These are phyloP conservation scores for Microcera coccophila DNA, from an alignment of 2,329 filamentous ascomycete species.

Conservation along the genomic window DNA sequence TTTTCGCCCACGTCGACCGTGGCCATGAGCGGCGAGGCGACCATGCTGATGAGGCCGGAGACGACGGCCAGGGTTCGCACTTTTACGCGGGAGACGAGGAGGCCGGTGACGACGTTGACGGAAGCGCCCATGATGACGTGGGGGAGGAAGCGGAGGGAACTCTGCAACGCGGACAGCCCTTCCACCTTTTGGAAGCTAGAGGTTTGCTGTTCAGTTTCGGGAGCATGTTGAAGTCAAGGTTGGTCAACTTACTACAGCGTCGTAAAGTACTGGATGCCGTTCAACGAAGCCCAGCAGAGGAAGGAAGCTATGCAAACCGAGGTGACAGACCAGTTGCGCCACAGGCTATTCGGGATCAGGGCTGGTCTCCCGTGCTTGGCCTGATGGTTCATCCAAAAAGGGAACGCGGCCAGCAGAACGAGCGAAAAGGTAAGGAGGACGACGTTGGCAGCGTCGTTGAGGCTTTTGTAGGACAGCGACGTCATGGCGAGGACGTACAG, in stretches of 20 bases:
- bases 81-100: conserved; percentile 37
- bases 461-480: conserved; percentile 35
- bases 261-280: conserved; percentile 46
- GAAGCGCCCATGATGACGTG: conserved; percentile 41
- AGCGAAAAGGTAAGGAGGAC: conserved; percentile 42
- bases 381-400: conserved; percentile 52
- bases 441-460: conserved; percentile 41
- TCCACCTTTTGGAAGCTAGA: conserved; percentile 47
- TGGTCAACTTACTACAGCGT: conserved; percentile 41
- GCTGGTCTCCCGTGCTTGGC: conserved; percentile 46
- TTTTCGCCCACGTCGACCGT: conserved; percentile 42
- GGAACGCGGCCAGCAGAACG: conserved; percentile 45
- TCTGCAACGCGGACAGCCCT: conserved; percentile 40
- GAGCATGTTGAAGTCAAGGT: fast-evolving
- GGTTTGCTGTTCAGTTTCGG: conserved; percentile 8
- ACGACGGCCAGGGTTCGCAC: conserved; percentile 38
- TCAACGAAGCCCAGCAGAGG: conserved; percentile 44
- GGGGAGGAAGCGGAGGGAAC: conserved; percentile 47
- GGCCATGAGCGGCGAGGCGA: conserved; percentile 53
- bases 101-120: conserved; percentile 41
- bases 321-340: conserved; percentile 54
- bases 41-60: conserved; percentile 41
- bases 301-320: conserved; percentile 50
- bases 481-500: conserved; percentile 49
- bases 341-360: conserved; percentile 58